phyloP scores from a whole-genome alignment of 2,329 filamentous ascomycete species.

The Botrytis sinoallii region DNA sequence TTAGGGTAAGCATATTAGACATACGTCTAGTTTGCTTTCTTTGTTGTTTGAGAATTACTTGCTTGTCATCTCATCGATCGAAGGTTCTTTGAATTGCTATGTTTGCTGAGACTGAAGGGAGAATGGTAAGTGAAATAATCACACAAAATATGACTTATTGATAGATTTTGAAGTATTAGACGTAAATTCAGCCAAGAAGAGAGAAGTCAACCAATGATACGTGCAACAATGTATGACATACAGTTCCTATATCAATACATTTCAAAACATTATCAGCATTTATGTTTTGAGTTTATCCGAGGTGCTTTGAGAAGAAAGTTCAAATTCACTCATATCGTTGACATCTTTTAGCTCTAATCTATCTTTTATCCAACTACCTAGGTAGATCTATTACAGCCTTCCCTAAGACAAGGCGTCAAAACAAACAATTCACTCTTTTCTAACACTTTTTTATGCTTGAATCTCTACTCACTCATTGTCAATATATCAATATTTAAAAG shows the following conservation, averaged over 20 bases:
- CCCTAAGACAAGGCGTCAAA: neutral
- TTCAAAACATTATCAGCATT: neutral
- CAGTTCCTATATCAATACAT: neutral
- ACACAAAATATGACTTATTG: neutral
- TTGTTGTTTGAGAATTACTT: neutral
- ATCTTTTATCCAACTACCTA: neutral
- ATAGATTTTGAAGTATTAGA: neutral
- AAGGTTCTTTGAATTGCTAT: neutral
- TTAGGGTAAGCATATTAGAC: neutral
- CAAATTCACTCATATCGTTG: neutral
- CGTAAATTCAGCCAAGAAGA: neutral
- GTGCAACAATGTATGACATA: rapidly evolving
- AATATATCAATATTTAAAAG: neutral
- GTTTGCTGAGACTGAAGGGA: neutral
- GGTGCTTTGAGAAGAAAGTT: neutral
- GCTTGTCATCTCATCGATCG: neutral
- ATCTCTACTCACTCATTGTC: no score
- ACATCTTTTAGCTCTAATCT: neutral
- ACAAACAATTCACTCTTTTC: neutral
- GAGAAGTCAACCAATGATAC: neutral
- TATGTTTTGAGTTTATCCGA: no score
- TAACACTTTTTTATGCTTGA: neutral
- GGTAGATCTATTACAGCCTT: neutral
- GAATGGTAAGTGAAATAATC: neutral
- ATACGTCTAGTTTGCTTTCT: neutral